Conservation (phyloP, 2,329 filamentous ascomycete species). For the Fusarium aywerte region DNA sequence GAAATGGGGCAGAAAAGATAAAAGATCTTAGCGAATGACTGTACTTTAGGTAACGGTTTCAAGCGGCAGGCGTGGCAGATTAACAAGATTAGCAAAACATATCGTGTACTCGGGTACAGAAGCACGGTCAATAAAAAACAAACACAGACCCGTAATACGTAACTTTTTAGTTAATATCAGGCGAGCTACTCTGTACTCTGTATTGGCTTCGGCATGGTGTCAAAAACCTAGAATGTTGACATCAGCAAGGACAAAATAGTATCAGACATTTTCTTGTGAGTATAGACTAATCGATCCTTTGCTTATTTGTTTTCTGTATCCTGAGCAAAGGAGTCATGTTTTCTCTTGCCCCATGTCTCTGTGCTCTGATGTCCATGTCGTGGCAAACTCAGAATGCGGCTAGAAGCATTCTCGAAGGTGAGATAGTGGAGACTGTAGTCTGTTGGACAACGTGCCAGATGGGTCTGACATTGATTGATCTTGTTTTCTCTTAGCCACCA, state of each 20-base stretch:
- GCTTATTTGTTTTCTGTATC: not conserved
- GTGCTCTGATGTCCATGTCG: constrained; percentile 24
- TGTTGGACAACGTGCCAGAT: constrained; percentile 7
- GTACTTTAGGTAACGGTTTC: constrained; percentile 33
- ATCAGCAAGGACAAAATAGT: not conserved
- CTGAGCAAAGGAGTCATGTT: not conserved
- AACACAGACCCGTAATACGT: constrained; percentile 31
- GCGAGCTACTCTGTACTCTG: too few species aligned
- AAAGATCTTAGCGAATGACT: constrained; percentile 3
- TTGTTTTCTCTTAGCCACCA: constrained; percentile 23
- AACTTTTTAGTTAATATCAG: constrained; percentile 29
- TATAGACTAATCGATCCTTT: not conserved
- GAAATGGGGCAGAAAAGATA: not conserved
- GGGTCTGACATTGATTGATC: constrained; percentile 11
- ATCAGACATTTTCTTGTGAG: not conserved
- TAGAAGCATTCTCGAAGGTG: constrained; percentile 40
- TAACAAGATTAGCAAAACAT: constrained; percentile 32
- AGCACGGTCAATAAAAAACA: constrained; percentile 14
- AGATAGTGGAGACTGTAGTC: constrained; percentile 27
- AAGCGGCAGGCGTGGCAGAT: constrained; percentile 31
- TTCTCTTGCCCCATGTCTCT: not conserved
- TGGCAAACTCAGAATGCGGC: constrained; percentile 37
- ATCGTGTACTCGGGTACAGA: constrained; percentile 28
- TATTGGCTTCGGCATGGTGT: not conserved
- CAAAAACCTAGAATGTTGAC: not conserved